Evolutionary conservation across 495 filamentous ascomycete genomes (phyloP).

Genomic region (Aspergillus conjunctus): DNA sequence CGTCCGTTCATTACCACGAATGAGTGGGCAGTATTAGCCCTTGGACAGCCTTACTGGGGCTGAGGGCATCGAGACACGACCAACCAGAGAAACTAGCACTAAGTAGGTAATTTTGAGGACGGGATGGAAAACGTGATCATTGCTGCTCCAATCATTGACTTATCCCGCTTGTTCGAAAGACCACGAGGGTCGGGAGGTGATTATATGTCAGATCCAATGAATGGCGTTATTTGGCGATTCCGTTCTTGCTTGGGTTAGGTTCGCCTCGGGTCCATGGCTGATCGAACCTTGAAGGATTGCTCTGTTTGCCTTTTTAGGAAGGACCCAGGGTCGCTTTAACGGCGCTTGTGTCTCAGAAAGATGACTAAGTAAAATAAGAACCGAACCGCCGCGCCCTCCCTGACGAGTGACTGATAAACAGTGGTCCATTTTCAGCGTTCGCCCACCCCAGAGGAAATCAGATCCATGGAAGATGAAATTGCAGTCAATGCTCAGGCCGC

Average conservation of each 20-base stretch:
- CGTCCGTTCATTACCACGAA: background rate
- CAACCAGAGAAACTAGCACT: background rate
- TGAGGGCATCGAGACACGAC: background rate
- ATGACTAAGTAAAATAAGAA: background rate
- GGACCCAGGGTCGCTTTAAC: constrained; percentile 13
- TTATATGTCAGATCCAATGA: constrained; percentile 20
- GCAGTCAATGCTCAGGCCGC: constrained; percentile 1
- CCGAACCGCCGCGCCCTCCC: background rate
- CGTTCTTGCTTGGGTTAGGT: constrained; percentile 17
- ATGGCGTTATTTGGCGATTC: constrained; percentile 15
- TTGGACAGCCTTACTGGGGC: constrained; percentile 28
- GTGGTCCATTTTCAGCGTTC: background rate
- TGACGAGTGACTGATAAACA: background rate
- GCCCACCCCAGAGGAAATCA: background rate
- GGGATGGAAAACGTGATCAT: constrained; percentile 24
- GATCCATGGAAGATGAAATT: background rate
- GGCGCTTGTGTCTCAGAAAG: background rate
- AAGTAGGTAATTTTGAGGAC: constrained; percentile 5
- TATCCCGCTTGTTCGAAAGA: constrained; percentile 26
- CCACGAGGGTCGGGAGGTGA: constrained; percentile 27
- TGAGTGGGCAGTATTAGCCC: constrained; percentile 7
- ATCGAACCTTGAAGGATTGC: background rate
- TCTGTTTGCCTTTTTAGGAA: constrained; percentile 7
- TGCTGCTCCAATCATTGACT: constrained; percentile 23
- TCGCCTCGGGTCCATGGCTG: background rate